Conservation (phyloP, 2,329 filamentous ascomycete species). For the Cladorrhinum sp. region DNA sequence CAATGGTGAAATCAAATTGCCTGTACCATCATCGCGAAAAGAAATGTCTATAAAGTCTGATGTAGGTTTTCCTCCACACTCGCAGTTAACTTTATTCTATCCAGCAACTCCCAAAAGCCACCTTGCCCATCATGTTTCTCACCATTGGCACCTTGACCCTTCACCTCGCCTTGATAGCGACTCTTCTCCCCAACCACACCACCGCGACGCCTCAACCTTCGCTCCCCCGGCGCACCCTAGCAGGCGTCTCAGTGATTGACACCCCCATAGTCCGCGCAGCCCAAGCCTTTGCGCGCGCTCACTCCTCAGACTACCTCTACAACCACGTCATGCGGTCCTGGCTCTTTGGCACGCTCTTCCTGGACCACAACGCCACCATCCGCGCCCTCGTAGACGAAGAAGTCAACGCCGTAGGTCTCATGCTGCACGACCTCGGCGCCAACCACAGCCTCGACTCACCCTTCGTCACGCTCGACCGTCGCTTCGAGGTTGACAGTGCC, state of each 20-base stretch:
- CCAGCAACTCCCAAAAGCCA: too few species aligned
- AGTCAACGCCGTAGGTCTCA: conserved; percentile 37
- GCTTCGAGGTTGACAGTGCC: conserved; percentile 51
- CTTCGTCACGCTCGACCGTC: conserved; percentile 41
- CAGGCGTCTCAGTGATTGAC: conserved; percentile 17
- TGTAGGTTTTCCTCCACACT: not conserved
- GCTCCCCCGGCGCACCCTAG: not conserved
- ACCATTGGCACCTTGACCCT: not conserved
- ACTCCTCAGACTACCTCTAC: conserved; percentile 33
- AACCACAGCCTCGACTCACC: conserved; percentile 32
- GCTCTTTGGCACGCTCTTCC: conserved; percentile 27
- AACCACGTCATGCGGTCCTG: conserved; percentile 37
- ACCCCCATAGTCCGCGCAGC: conserved; percentile 33
- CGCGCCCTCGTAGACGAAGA: conserved; percentile 34
- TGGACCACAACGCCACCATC: conserved; percentile 24
- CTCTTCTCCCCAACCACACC: not conserved
- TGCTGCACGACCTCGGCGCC: conserved; percentile 42
- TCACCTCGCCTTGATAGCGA: not conserved
- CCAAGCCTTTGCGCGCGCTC: conserved; percentile 30
- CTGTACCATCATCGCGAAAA: not conserved
- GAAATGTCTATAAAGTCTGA: not conserved
- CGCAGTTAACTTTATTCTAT: not conserved
- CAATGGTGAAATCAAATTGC: too few species aligned
- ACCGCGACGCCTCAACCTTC: not conserved
- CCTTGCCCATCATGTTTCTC: not conserved